Percentiles rank a stretch among this genome's conserved stretches.
phyloP scores from a whole-genome alignment of 345 rosid genomes.

The Brassica carinata region DNA sequence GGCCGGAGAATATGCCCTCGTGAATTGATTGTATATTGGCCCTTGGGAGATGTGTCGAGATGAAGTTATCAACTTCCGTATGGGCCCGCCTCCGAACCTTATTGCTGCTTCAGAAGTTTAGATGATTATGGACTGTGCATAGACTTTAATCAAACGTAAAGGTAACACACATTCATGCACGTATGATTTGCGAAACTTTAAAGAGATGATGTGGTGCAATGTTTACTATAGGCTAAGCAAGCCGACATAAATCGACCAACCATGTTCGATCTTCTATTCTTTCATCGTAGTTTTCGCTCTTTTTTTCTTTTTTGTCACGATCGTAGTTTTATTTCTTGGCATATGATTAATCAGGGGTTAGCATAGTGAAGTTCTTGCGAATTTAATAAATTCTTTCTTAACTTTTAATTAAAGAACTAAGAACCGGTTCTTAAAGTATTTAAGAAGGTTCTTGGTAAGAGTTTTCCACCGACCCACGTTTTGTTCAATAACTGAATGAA shows the following conservation, averaged over 20 bases:
- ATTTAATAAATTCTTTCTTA: too few species aligned
- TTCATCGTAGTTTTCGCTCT: not conserved
- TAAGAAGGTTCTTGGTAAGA: not conserved
- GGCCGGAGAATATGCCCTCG: conserved; percentile 35
- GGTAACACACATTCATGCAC: not conserved
- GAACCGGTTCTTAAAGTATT: too few species aligned
- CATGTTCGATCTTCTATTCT: not conserved
- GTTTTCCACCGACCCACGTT: not conserved
- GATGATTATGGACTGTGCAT: not conserved
- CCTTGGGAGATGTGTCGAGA: conserved; percentile 40
- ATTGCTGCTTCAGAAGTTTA: not conserved
- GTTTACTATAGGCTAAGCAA: not conserved
- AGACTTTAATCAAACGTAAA: not conserved
- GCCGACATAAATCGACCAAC: not conserved
- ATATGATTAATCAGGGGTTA: too few species aligned
- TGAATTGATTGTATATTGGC: conserved; percentile 19
- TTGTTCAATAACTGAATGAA: not conserved
- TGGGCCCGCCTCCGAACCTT: conserved; percentile 24
- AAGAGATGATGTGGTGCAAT: not conserved
- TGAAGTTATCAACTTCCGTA: conserved; percentile 13
- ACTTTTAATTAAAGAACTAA: too few species aligned
- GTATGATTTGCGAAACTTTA: too few species aligned
- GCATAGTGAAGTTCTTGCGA: too few species aligned
- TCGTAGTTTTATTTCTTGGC: too few species aligned
- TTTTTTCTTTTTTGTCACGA: too few species aligned